Evolutionary conservation across 345 rosid species (phyloP).

Genomic region (Hevea brasiliensis): DNA sequence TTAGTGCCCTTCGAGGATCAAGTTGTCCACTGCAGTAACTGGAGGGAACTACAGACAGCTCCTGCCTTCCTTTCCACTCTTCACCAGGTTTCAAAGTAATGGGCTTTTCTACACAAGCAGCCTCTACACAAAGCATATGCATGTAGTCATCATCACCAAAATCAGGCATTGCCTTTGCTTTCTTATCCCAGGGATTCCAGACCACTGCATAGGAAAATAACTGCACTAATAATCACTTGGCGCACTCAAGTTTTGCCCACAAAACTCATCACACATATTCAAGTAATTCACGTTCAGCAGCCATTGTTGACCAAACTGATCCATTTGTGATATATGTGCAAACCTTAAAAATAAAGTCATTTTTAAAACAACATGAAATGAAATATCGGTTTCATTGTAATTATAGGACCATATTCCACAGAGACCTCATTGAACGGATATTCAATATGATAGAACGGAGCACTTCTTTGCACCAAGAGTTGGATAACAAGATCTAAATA

Average conservation of each 20-base stretch:
- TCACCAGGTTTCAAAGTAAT: slow-evolving; percentile 82
- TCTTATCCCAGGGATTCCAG: slow-evolving; percentile 99
- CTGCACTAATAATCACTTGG: background rate
- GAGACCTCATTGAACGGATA: background rate
- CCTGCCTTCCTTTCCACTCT: slow-evolving; percentile 33
- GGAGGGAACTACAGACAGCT: slow-evolving; percentile 30
- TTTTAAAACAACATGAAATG: background rate
- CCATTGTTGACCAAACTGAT: background rate
- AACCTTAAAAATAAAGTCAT: background rate
- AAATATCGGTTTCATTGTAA: background rate
- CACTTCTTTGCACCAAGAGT: background rate
- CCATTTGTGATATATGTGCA: background rate
- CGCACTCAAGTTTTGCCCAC: background rate
- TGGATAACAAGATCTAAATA: background rate
- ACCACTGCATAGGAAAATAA: slow-evolving; percentile 51
- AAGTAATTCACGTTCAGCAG: background rate
- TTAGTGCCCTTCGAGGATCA: slow-evolving; percentile 11
- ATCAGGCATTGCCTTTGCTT: slow-evolving; percentile 79
- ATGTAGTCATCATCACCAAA: slow-evolving; percentile 55
- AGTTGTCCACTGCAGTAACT: slow-evolving; percentile 35
- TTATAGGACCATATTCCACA: background rate
- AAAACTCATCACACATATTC: background rate
- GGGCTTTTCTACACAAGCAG: slow-evolving; percentile 76
- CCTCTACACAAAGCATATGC: slow-evolving; percentile 89
- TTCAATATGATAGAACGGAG: background rate